Percentiles rank a stretch among this genome's conserved stretches.
These are phyloP conservation scores for Akanthomyces uredinophilus DNA, from an alignment of 2,329 filamentous ascomycete species.

Conservation along the genomic window DNA sequence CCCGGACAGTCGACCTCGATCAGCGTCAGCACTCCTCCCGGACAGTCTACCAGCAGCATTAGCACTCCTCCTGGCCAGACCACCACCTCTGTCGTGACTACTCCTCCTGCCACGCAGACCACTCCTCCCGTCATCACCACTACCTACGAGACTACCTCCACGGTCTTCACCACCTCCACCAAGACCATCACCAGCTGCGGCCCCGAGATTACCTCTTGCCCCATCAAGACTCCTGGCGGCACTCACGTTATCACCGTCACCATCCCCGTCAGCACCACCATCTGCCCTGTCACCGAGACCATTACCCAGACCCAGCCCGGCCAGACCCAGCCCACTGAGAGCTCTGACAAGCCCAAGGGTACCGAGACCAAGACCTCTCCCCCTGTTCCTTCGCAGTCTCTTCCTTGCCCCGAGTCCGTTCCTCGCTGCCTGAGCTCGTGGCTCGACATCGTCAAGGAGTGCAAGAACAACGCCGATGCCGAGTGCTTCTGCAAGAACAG, in stretches of 20 bases:
- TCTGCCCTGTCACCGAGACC: conserved; percentile 56
- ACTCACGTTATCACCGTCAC: conserved; percentile 48
- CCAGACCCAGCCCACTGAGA: conserved; percentile 1
- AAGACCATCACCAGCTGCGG: conserved; percentile 47
- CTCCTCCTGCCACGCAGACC: background rate
- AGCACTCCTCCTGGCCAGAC: conserved; percentile 11
- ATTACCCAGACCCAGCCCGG: conserved; percentile 14
- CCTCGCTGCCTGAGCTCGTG: conserved; percentile 91
- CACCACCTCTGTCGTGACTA: conserved; percentile 8
- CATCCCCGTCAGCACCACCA: conserved; percentile 52
- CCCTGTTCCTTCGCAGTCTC: conserved; percentile 24
- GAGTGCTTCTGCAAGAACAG: conserved; percentile 81
- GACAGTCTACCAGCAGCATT: conserved; percentile 15
- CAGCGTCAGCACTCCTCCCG: conserved; percentile 13
- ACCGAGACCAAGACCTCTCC: conserved; percentile 25
- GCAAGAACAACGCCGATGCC: conserved; percentile 77
- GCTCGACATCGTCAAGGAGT: conserved; percentile 62
- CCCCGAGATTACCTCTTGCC: conserved; percentile 46
- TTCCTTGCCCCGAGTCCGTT: conserved; percentile 64
- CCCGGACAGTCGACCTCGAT: background rate
- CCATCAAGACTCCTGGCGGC: conserved; percentile 35
- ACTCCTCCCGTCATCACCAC: conserved; percentile 21
- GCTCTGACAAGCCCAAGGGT: conserved; percentile 25
- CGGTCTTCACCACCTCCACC: conserved; percentile 45
- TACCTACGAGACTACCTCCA: conserved; percentile 42